A percentile compares a stretch with the other conserved stretches of the same genome.
These are phyloP conservation scores for Chaetomium sp. DNA, from an alignment of 2,329 filamentous ascomycete genomes.

Conservation along the genomic window DNA sequence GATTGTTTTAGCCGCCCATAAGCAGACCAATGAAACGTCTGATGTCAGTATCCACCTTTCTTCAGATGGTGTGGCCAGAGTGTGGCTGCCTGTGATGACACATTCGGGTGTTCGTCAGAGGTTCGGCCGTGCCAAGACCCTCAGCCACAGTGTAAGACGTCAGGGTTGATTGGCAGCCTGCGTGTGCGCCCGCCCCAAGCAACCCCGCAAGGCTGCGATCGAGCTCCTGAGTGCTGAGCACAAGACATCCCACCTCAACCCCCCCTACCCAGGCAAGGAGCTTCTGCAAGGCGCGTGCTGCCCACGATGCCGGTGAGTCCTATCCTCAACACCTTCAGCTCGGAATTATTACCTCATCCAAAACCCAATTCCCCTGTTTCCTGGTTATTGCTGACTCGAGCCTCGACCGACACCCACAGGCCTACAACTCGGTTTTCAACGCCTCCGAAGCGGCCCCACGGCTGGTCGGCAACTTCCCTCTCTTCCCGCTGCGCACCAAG, in stretches of 20 bases:
- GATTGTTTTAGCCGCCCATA: slow-evolving; percentile 15
- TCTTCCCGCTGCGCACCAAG: slow-evolving; percentile 91
- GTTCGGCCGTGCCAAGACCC: slow-evolving; percentile 10
- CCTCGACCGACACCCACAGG: slow-evolving; percentile 52
- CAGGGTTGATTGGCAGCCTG: slow-evolving; percentile 21
- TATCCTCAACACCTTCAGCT: background rate
- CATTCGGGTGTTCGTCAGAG: slow-evolving; percentile 8
- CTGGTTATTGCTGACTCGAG: background rate
- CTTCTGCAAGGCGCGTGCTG: slow-evolving; percentile 19
- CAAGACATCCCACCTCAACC: slow-evolving; percentile 21
- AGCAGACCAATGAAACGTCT: slow-evolving; percentile 17
- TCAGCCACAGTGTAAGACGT: slow-evolving; percentile 28
- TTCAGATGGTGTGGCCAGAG: background rate
- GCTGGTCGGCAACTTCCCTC: slow-evolving; percentile 84
- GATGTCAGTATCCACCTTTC: slow-evolving; percentile 2
- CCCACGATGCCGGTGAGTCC: slow-evolving; percentile 34
- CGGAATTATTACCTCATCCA: slow-evolving; percentile 3
- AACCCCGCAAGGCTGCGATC: slow-evolving; percentile 36
- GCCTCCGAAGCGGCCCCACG: slow-evolving; percentile 65
- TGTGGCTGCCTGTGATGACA: slow-evolving; percentile 34
- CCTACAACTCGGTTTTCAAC: slow-evolving; percentile 98
- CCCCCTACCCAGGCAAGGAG: slow-evolving; percentile 6
- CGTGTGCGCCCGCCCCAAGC: slow-evolving; percentile 14
- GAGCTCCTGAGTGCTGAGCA: slow-evolving; percentile 21
- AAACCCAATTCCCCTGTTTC: background rate